Percentiles rank a stretch among this genome's conserved stretches.
phyloP scores from a whole-genome alignment of 2,329 filamentous ascomycete genomes.

The Colletotrichum filicis region DNA sequence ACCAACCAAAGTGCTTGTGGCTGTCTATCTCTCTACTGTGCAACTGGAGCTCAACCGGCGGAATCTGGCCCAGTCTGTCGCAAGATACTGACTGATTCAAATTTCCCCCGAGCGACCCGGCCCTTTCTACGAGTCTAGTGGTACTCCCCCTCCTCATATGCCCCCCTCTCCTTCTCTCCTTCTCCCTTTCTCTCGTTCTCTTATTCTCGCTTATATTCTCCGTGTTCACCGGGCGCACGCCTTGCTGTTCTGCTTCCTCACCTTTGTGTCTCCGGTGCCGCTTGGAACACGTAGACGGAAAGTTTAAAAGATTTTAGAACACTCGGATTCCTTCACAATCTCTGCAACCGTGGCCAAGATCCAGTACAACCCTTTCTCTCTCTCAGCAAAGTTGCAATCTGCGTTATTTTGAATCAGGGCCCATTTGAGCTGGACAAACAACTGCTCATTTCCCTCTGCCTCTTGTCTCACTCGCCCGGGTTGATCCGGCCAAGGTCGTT shows the following conservation, averaged over 20 bases:
- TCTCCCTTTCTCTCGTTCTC: not conserved
- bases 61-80: not conserved
- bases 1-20: not conserved
- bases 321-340: not conserved
- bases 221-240: not conserved
- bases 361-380: too few relatives aligned
- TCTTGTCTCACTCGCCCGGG: not conserved
- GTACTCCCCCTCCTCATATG: not conserved
- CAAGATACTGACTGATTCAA: not conserved
- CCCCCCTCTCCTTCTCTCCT: not conserved
- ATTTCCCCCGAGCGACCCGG: conserved; percentile 8
- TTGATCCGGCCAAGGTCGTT: not conserved
- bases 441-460: not conserved
- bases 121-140: not conserved
- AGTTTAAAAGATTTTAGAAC: not conserved
- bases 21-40: not conserved
- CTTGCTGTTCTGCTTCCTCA: not conserved
- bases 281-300: not conserved
- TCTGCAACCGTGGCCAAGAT: not conserved
- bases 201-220: not conserved
- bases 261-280: not conserved
- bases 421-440: not conserved
- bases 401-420: not conserved
- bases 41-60: not conserved
- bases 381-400: not conserved